Percentiles rank a stretch among this genome's conserved stretches.
phyloP scores from a whole-genome alignment of 805 yeast species.

The Candida pini region DNA sequence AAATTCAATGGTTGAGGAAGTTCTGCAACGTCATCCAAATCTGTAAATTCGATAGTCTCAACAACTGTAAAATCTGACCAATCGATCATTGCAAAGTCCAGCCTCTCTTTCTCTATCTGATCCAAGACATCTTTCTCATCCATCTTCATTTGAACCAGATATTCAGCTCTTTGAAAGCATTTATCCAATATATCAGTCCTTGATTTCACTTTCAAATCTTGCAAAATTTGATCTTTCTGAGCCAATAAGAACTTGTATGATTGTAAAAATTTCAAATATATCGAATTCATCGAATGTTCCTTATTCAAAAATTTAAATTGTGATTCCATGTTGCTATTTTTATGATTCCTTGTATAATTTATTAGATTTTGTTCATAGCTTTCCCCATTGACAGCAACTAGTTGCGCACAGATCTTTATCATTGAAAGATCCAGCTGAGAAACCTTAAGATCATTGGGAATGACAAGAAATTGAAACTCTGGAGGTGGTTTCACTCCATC shows the following conservation, averaged over 20 bases:
- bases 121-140: constrained; percentile 25
- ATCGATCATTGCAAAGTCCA: constrained; percentile 69
- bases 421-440: constrained; percentile 62
- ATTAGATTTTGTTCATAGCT: constrained; percentile 35
- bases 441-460: constrained; percentile 33
- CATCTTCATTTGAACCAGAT: constrained; percentile 32
- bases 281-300: constrained; percentile 52
- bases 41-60: constrained; percentile 61
- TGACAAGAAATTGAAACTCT: constrained; percentile 26
- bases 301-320: constrained; percentile 66
- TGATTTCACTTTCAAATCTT: constrained; percentile 11
- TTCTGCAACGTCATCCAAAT: constrained; percentile 52
- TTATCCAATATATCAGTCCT: constrained; percentile 33
- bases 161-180: constrained; percentile 55
- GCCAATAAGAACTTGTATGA: constrained; percentile 48
- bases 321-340: constrained; percentile 31
- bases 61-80: constrained; percentile 83
- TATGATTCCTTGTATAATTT: constrained; percentile 20
- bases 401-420: constrained; percentile 67
- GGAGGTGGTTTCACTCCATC: too few species aligned
- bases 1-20: constrained; percentile 50
- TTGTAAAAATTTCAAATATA: constrained; percentile 43
- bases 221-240: constrained; percentile 16
- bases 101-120: constrained; percentile 32
- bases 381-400: constrained; percentile 56